Evolutionary conservation across 2,329 filamentous ascomycete species (phyloP).

Genomic region (Colletotrichum zoysiae): DNA sequence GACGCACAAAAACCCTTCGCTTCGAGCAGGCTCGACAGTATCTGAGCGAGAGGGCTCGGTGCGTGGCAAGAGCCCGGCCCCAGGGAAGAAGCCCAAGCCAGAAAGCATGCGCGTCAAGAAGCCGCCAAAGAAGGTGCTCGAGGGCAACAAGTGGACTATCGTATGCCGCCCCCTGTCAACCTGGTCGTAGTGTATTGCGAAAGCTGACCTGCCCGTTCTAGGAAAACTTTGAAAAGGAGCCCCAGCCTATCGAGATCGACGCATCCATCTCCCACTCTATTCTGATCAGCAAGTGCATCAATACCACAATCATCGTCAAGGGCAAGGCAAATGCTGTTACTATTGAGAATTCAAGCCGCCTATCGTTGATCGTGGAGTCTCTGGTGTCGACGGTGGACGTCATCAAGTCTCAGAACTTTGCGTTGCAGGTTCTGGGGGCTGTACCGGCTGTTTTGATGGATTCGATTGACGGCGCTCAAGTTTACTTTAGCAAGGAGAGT

Average conservation of each 20-base stretch:
- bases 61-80: conserved; percentile 86
- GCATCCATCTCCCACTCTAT: conserved; percentile 89
- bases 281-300: conserved; percentile 91
- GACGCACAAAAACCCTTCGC: conserved; percentile 97
- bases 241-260: conserved; percentile 81
- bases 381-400: conserved; percentile 93
- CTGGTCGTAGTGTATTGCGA: neutral
- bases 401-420: conserved; percentile 95
- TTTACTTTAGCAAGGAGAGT: conserved; percentile 89
- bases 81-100: conserved; percentile 88
- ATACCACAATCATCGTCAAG: conserved; percentile 87
- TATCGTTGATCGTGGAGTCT: conserved; percentile 89
- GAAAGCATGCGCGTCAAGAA: conserved; percentile 88
- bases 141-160: conserved; percentile 94
- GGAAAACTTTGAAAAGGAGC: conserved; percentile 90
- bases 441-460: conserved; percentile 92
- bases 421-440: conserved; percentile 88
- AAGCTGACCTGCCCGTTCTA: conserved; percentile 48
- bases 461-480: conserved; percentile 88
- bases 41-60: conserved; percentile 67
- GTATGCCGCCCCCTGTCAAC: conserved; percentile 56
- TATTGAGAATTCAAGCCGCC: conserved; percentile 87
- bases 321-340: conserved; percentile 98
- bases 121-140: conserved; percentile 81
- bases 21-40: conserved; percentile 80